Base-by-base conservation (phyloP, 345 rosid species). In the Gossypium longicalyx region DNA sequence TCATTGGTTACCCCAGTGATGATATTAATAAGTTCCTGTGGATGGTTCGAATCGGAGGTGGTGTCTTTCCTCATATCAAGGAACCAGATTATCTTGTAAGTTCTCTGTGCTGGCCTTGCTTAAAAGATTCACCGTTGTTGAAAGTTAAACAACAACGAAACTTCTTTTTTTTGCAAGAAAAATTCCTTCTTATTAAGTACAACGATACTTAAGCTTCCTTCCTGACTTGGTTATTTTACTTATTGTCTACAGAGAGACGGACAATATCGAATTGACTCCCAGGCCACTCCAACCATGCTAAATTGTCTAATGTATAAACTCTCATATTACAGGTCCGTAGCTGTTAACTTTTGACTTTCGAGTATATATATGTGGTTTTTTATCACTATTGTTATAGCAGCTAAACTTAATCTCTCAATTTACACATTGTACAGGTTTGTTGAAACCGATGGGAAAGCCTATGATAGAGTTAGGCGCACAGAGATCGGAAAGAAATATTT, bases 41-140 rank as follows among this genome's bases (percentile, higher is more conserved):
- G 99, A 95, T 95, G 99, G 99, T 95, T 51, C 97, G 99, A 29
- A 95, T 95, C 25, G 99, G 99, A 82, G 99, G 99, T 53, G 99
- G 99, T 6, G 98, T 89, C 38, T 95, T 93, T 82, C 97, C 99
- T 74, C 99, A 95, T 83, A 95, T 64, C 69, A 64, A 64, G 69
- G 69, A 64, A 60, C 43, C 65, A 13, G 65, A 60, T 60, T 60
- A 60, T 41, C 41, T 60, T 9, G 65, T 27, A 60, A 27, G 65
- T 60, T 60, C 11, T 60, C 43, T 13, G n/a, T 27, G 10, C 11
- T 27, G 19, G 43, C 43, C 27, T 13, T 27, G 43, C 65, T 27
- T 60, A 60, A 27, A 60, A 27, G 1, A 1, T 60, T 15, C n/a
- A 6, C 43, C 19, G 29, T 16, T 17, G 7, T 63, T 38, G 23